Conservation (phyloP, 2,329 filamentous ascomycete genomes). For the Fusarium sp. region DNA sequence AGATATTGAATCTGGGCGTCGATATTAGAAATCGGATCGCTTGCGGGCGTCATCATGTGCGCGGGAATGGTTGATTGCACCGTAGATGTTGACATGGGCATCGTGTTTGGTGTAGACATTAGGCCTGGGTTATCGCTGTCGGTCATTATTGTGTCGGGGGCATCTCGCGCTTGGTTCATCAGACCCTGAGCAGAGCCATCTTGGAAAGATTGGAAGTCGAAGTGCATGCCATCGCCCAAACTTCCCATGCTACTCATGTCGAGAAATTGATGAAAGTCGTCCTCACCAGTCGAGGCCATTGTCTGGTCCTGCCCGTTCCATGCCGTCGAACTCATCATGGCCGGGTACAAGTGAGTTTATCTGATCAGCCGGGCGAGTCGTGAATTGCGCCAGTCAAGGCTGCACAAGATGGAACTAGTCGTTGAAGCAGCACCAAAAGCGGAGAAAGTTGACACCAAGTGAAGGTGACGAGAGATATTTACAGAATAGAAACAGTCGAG, state of each 20-base stretch:
- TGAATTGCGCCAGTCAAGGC: conserved; percentile 13
- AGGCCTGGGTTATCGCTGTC: conserved; percentile 45
- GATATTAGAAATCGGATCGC: conserved; percentile 66
- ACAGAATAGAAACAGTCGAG: conserved; percentile 7
- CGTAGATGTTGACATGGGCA: conserved; percentile 59
- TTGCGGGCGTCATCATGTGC: conserved; percentile 56
- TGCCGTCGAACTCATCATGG: conserved; percentile 62
- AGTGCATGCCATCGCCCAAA: conserved; percentile 64
- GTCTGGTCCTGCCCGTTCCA: conserved; percentile 69
- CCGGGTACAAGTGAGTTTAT: conserved; percentile 18
- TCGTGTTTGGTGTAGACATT: conserved; percentile 44
- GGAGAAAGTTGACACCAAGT: background rate
- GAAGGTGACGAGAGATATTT: conserved; percentile 5
- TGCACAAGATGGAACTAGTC: conserved; percentile 4
- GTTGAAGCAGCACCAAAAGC: conserved; percentile 27
- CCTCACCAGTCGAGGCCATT: conserved; percentile 61
- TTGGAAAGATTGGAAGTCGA: conserved; percentile 68
- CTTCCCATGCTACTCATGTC: conserved; percentile 67
- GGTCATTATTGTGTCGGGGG: conserved; percentile 50
- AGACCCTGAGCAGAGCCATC: conserved; percentile 48
- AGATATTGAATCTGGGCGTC: conserved; percentile 74
- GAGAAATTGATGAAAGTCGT: conserved; percentile 73
- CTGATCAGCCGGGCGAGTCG: conserved; percentile 6
- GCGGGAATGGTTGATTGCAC: conserved; percentile 58
- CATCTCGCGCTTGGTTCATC: conserved; percentile 45